A percentile compares a stretch with the other conserved stretches of the same genome.
phyloP scores from a whole-genome alignment of 345 rosid genomes.

The Boechera retrofracta region DNA sequence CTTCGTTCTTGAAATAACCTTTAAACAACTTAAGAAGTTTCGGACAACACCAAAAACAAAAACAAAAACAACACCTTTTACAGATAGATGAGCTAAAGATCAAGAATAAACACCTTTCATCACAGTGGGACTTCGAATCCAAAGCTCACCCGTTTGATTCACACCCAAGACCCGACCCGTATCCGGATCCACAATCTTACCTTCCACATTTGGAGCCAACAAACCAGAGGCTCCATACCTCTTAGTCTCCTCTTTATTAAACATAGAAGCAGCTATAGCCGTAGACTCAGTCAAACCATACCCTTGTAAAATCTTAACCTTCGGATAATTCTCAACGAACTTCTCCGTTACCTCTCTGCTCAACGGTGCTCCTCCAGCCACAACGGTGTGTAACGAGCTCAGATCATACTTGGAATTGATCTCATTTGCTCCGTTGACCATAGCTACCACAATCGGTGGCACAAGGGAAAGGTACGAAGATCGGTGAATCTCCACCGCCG shows the following conservation, averaged over 20 bases:
- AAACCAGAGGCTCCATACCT: slow-evolving; percentile 72
- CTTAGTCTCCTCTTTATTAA: slow-evolving; percentile 63
- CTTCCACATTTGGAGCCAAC: slow-evolving; percentile 68
- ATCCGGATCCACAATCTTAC: slow-evolving; percentile 74
- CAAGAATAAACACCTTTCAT: slow-evolving; percentile 43
- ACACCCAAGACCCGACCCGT: slow-evolving; percentile 54
- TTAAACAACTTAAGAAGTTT: slow-evolving; percentile 14
- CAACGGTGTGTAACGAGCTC: slow-evolving; percentile 59
- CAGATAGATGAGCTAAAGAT: slow-evolving; percentile 3
- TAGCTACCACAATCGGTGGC: slow-evolving; percentile 72
- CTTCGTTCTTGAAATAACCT: slow-evolving; percentile 80
- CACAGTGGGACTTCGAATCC: slow-evolving; percentile 55
- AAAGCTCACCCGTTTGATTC: slow-evolving; percentile 73
- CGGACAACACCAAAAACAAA: not conserved
- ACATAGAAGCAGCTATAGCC: slow-evolving; percentile 65
- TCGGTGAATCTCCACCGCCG: slow-evolving; percentile 57
- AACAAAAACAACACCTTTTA: not conserved
- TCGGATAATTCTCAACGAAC: slow-evolving; percentile 58
- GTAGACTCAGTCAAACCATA: slow-evolving; percentile 84
- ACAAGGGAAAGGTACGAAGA: slow-evolving; percentile 72
- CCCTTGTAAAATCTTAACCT: slow-evolving; percentile 65
- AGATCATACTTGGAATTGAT: slow-evolving; percentile 59
- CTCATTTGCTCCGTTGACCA: slow-evolving; percentile 63
- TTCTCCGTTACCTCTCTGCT: slow-evolving; percentile 74
- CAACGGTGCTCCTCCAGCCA: slow-evolving; percentile 84